Conservation (phyloP, 2,329 filamentous ascomycete species). For the Trichophyton equinum region DNA sequence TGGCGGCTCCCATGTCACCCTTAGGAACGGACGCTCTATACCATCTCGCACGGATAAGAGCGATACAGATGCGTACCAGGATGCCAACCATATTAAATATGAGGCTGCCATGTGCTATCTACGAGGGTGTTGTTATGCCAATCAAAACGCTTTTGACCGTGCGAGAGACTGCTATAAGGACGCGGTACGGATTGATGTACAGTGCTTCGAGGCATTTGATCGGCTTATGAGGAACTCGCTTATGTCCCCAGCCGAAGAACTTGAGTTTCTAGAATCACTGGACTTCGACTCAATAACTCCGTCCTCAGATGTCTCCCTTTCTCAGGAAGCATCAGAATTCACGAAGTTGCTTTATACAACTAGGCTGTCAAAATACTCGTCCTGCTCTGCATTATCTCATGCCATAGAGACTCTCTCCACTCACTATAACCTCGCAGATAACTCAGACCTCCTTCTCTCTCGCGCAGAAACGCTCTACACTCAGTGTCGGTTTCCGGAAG, state of each 20-base stretch:
- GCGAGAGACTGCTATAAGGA: slow-evolving; percentile 99
- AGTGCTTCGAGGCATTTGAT: slow-evolving; percentile 96
- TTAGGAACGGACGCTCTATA: slow-evolving; percentile 35
- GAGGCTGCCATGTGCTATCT: slow-evolving; percentile 97
- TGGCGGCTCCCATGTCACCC: slow-evolving; percentile 39
- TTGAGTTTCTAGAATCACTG: slow-evolving; percentile 74
- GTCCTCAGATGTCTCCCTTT: slow-evolving; percentile 48
- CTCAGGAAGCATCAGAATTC: slow-evolving; percentile 84
- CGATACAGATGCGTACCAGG: slow-evolving; percentile 54
- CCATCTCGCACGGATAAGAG: slow-evolving; percentile 38
- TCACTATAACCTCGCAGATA: slow-evolving; percentile 76
- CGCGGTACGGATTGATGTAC: slow-evolving; percentile 88
- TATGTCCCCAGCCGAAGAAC: slow-evolving; percentile 78
- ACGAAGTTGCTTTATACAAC: slow-evolving; percentile 95
- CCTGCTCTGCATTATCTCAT: slow-evolving; percentile 66
- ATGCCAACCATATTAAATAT: slow-evolving; percentile 64
- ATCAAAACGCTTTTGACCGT: slow-evolving; percentile 92
- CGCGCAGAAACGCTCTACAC: slow-evolving; percentile 87
- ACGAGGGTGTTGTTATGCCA: slow-evolving; percentile 84
- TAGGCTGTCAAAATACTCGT: slow-evolving; percentile 85
- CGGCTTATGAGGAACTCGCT: slow-evolving; percentile 95
- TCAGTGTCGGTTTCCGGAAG: slow-evolving; percentile 83
- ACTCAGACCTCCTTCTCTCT: slow-evolving; percentile 81
- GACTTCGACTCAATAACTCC: slow-evolving; percentile 73
- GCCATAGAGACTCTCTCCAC: slow-evolving; percentile 86